phyloP scores from a whole-genome alignment of 495 filamentous ascomycete genomes.

The Aspergillus asperescens region DNA sequence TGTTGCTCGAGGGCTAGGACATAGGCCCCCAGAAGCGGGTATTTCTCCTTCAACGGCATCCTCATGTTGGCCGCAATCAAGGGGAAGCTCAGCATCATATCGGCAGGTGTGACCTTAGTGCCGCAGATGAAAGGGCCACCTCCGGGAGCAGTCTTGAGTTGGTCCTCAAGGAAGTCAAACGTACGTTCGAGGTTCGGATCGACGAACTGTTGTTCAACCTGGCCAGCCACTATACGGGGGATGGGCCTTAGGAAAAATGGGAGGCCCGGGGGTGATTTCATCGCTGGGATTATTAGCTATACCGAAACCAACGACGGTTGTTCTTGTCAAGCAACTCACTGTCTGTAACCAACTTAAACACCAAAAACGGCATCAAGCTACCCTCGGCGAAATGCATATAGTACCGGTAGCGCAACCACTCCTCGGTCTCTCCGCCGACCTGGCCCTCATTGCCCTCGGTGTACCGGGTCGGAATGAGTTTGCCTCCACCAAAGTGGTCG shows the following conservation, averaged over 20 bases:
- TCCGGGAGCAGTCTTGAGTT: conserved; percentile 58
- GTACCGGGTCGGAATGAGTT: conserved; percentile 61
- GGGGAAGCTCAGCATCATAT: conserved; percentile 76
- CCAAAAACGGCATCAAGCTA: conserved; percentile 64
- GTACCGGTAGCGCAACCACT: conserved; percentile 71
- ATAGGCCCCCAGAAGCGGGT: conserved; percentile 60
- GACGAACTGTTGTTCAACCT: conserved; percentile 56
- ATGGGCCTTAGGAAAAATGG: conserved; percentile 87
- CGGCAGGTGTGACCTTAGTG: conserved; percentile 64
- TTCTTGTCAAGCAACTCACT: conserved; percentile 37
- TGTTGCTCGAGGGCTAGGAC: conserved; percentile 54
- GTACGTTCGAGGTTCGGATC: conserved; percentile 58
- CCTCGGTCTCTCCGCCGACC: conserved; percentile 65
- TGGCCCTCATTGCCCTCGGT: conserved; percentile 41
- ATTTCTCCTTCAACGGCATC: conserved; percentile 46
- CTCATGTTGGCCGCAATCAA: conserved; percentile 49
- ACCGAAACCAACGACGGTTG: background rate
- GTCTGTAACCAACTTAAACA: conserved; percentile 53
- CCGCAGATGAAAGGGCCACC: conserved; percentile 69
- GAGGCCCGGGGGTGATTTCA: conserved; percentile 55
- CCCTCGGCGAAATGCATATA: conserved; percentile 82
- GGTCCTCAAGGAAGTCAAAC: conserved; percentile 66
- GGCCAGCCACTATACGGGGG: conserved; percentile 55
- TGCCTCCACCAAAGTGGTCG: conserved; percentile 59
- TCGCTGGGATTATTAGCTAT: conserved; percentile 30